Conservation (phyloP, 2,329 filamentous ascomycete species). For the Penicillium sp. region DNA sequence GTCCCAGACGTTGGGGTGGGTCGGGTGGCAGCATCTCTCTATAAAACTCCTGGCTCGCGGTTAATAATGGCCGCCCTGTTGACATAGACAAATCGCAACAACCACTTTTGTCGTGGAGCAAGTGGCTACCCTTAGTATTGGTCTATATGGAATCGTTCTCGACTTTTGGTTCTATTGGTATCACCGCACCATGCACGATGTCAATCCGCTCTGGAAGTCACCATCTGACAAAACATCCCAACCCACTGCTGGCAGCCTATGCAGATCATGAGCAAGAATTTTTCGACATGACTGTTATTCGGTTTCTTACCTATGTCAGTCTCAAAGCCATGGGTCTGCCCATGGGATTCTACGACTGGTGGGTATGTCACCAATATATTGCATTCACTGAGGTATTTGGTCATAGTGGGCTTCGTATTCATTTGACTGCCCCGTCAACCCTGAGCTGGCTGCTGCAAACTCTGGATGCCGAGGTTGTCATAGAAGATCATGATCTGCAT, state of each 20-base stretch:
- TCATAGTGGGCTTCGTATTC: slow-evolving; percentile 32
- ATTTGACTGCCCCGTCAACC: slow-evolving; percentile 31
- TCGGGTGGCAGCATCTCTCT: slow-evolving; percentile 31
- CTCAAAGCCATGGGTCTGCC: slow-evolving; percentile 37
- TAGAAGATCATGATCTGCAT: slow-evolving; percentile 43
- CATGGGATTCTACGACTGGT: slow-evolving; percentile 48
- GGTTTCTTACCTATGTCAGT: slow-evolving; percentile 36
- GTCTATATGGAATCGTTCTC: slow-evolving; percentile 40
- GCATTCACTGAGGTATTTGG: slow-evolving; percentile 18
- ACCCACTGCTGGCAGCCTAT: slow-evolving; percentile 40
- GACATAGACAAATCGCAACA: slow-evolving; percentile 22
- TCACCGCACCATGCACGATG: slow-evolving; percentile 42
- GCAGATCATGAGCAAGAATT: slow-evolving; percentile 43
- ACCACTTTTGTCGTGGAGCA: slow-evolving; percentile 27
- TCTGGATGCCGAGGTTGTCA: slow-evolving; percentile 35
- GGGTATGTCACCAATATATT: slow-evolving; percentile 45
- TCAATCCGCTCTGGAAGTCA: slow-evolving; percentile 42
- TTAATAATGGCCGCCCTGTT: slow-evolving; percentile 34
- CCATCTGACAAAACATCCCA: slow-evolving; percentile 45
- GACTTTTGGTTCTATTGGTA: slow-evolving; percentile 48
- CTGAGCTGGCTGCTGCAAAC: slow-evolving; percentile 32
- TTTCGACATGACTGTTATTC: slow-evolving; percentile 42
- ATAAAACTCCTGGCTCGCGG: slow-evolving; percentile 31
- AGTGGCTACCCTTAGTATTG: slow-evolving; percentile 35
- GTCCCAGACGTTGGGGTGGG: slow-evolving; percentile 39